phyloP scores from a whole-genome alignment of 1,284 basidiomycete genomes.

The Hemileia vastatrix region DNA sequence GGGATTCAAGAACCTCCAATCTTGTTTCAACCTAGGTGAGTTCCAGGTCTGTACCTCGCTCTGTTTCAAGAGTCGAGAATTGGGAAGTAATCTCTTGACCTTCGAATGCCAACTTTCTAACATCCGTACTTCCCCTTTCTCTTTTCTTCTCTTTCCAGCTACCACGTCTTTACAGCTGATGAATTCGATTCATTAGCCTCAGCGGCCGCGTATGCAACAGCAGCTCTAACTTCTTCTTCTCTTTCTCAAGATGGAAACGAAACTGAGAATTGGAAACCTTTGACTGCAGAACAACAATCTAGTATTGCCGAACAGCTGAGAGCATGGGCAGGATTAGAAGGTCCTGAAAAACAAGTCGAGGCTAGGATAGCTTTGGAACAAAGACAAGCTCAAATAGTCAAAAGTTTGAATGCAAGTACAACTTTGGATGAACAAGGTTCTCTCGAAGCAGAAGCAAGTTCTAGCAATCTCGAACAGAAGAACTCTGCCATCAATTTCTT shows the following conservation, averaged over 20 bases:
- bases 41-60: neutral
- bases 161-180: constrained; percentile 30
- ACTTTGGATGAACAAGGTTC: neutral
- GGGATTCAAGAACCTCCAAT: constrained; percentile 24
- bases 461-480: neutral
- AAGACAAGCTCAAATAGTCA: constrained; percentile 29
- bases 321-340: constrained; percentile 39
- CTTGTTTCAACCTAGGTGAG: constrained; percentile 31
- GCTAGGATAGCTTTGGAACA: constrained; percentile 32
- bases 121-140: neutral
- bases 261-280: constrained; percentile 23
- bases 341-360: constrained; percentile 32
- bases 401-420: constrained; percentile 6
- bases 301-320: constrained; percentile 31
- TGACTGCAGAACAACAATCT: constrained; percentile 29
- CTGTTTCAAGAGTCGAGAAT: no score
- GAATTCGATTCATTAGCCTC: constrained; percentile 35
- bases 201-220: constrained; percentile 36
- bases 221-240: constrained; percentile 34
- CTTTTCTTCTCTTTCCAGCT: no score
- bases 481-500: constrained; percentile 29
- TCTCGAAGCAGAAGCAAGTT: neutral
- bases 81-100: no score
- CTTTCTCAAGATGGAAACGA: no score
- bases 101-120: no score